Evolutionary conservation across 1,284 basidiomycete species (phyloP), one percentile per base, ranked within the genome.

Genomic region (Microbotryum silenes-acaulis): DNA sequence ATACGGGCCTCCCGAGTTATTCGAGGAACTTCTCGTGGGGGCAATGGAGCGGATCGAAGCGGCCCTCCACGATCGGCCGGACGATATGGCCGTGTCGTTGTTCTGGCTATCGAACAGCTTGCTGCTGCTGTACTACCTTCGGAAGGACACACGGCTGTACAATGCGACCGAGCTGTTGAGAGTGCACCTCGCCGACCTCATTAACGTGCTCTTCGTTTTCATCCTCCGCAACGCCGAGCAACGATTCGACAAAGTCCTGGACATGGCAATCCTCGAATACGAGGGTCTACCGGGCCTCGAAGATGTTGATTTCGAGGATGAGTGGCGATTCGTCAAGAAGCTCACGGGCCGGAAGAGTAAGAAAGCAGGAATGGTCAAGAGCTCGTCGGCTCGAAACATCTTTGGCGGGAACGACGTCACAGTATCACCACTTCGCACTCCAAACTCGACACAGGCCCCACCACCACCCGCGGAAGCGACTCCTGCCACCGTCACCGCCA

Each of bases 51-150:
- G 85, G 44, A 93, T 98, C 51, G 93, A 98, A 76, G 87, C 89
- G 57, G 84, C 83, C 20, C 87, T 96, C 67, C 94, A 93, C 74
- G 91, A 79, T 70, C 84, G 83, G 64, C 81, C 87, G 44, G 91
- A 94, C 67, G 89, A 97, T 72, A 78, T 97, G 55, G 85, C 89
- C 4, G 85, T 83, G 70, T 82, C 94, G 25, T 83, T 91, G 25
- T 97, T 97, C 75, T 98, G 96, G 94, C 78, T 96, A 48, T 90
- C 90, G 77, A 98, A 98, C 75, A 82, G 85, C 29, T 90, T 89
- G 8, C 76, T 91, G 18, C 88, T 94, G 79, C 80, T 97, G 20
- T 90, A 97, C 77, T 84, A 97, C 59, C 81, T 96, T 74, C 85
- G 88, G 61, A 88, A 87, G 66, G 92, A 97, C 27, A 64, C 70